Base-by-base conservation (phyloP, 75 land plant species). In the Selaginella tamariscina region DNA sequence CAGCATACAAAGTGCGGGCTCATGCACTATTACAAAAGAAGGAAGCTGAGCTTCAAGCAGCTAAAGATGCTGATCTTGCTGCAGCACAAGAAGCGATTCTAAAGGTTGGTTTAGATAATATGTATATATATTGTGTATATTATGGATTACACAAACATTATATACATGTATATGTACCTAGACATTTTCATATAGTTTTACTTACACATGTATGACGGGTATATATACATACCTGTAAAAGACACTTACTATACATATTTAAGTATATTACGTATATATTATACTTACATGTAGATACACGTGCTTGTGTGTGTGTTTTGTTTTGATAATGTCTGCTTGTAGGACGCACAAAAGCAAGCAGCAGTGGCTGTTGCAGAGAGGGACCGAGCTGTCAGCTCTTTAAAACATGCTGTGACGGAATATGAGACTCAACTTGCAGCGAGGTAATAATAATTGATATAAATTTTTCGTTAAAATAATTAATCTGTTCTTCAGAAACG, bases 321-420 rank as follows among this genome's bases (percentile, higher is more conserved):
- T 68, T n/a, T 68, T 11, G 18, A 11, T 23, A 63, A 55, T 21
- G 20, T 68, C 18, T 28, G 18, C 0, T 20, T 59, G 21, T 67
- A 91, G 96, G 99, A 95, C 70, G 87, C 91, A 62, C 85, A 87
- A 69, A 84, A 56, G 65, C 86, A 91, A 69, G 72, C 84, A 33
- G 70, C 71, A 49, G 32, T 69, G 30, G 83, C 84, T 32, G 64
- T 67, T 44, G 76, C 82, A 23, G 96, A 85, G 59, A 85, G 80
- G 70, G 89, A 95, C 71, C 80, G 70, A 28, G 91, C 82, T 24
- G n/a, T 76, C 27, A 79, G 81, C 76, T 82, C 80, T 55, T 77
- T 95, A 69, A 75, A 85, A 32, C 75, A 74, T 65, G 74, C 76
- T 70, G 62, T 75, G 18, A 49, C 68, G n/a, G 79, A 78, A 66